Percentiles rank a stretch among this genome's conserved stretches.
phyloP scores from a whole-genome alignment of 108 stramenopile genomes.

The Epithemia pelagica region DNA sequence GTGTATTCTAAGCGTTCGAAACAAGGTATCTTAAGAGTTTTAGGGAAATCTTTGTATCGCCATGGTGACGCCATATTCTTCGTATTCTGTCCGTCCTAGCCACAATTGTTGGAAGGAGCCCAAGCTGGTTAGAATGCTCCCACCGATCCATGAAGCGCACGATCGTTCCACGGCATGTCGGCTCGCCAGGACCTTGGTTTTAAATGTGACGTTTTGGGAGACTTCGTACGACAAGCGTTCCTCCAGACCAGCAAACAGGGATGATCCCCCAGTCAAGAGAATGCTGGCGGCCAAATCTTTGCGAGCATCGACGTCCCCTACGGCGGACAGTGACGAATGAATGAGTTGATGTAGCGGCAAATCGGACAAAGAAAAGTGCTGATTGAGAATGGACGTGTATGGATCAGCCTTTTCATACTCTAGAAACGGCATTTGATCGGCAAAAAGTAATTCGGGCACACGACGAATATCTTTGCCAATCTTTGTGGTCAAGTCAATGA shows the following conservation, averaged over 20 bases:
- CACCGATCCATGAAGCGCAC: conserved; percentile 90
- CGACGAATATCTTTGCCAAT: conserved; percentile 59
- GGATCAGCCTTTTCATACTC: not conserved
- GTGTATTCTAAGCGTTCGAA: not conserved
- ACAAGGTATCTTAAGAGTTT: too few relatives aligned
- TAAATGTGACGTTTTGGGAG: conserved; percentile 45
- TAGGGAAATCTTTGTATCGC: conserved; percentile 69
- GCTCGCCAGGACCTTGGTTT: conserved; percentile 61
- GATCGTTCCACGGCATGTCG: conserved; percentile 62
- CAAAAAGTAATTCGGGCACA: conserved; percentile 59
- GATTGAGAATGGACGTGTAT: conserved; percentile 2
- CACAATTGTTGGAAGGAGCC: conserved; percentile 97
- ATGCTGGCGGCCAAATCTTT: conserved; percentile 75
- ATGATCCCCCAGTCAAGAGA: conserved; percentile 60
- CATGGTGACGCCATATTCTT: conserved; percentile 84
- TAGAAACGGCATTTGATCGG: conserved; percentile 48
- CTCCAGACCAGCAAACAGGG: conserved; percentile 58
- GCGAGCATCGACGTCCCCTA: conserved; percentile 73
- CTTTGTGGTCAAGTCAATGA: conserved; percentile 37
- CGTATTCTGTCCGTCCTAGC: conserved; percentile 88
- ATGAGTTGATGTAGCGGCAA: conserved; percentile 65
- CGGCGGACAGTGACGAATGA: conserved; percentile 55
- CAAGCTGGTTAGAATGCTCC: conserved; percentile 88
- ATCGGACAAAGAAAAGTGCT: conserved; percentile 26
- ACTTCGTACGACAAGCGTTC: conserved; percentile 64